Evolutionary conservation across 768 basidiomycete genomes (phyloP).

Genomic region (Russula griseocarnosa): DNA sequence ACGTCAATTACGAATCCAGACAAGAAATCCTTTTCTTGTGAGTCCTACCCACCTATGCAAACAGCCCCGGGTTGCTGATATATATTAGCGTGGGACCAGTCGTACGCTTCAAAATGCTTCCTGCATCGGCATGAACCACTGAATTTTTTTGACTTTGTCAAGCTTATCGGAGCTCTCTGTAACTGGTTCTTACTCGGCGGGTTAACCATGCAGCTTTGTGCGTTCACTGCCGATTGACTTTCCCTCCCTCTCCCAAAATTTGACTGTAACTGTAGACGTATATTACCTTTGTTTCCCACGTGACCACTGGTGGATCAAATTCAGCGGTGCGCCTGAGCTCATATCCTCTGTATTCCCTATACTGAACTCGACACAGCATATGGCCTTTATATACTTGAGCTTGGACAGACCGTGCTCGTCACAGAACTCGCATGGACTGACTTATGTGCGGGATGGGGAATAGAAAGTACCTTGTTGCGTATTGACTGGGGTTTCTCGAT

Average conservation of each 20-base stretch:
- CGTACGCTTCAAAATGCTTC: neutral
- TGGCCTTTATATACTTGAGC: slow-evolving; percentile 13
- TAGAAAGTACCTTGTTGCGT: neutral
- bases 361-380: neutral
- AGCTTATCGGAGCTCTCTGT: slow-evolving; percentile 12
- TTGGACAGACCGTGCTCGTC: neutral
- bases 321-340: neutral
- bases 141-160: neutral
- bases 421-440: neutral
- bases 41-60: neutral
- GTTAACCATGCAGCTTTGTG: slow-evolving; percentile 15
- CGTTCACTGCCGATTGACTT: neutral
- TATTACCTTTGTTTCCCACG: slow-evolving; percentile 2
- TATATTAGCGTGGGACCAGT: slow-evolving; percentile 1
- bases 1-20: neutral
- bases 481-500: slow-evolving; percentile 5
- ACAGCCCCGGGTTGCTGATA: neutral
- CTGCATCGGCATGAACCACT: neutral
- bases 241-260: too few species aligned
- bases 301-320: neutral
- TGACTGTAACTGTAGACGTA: slow-evolving; percentile 5
- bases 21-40: neutral
- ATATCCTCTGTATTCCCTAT: neutral
- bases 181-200: slow-evolving; percentile 10
- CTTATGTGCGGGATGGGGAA: slow-evolving; percentile 13